A percentile compares a stretch with the other conserved stretches of the same genome.
Conservation (phyloP, 1,139 yeast species). For the Suhomyces bokatorum region DNA sequence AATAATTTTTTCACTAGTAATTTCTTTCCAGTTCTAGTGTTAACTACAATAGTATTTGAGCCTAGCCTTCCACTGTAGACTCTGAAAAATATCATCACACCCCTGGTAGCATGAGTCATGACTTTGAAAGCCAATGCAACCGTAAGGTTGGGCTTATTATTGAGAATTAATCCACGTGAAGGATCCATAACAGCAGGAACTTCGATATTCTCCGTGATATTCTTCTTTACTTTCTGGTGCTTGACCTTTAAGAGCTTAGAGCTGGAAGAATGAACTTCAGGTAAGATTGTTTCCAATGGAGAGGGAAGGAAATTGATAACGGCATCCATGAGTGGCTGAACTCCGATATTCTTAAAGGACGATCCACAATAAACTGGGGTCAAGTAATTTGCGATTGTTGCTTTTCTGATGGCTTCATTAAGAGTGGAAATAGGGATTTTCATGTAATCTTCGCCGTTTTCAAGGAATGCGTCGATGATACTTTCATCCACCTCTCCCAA, state of each 20-base stretch:
- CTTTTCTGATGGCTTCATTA: conserved; percentile 57
- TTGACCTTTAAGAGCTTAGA: conserved; percentile 14
- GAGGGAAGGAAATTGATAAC: conserved; percentile 76
- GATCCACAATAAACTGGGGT: conserved; percentile 93
- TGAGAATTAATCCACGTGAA: conserved; percentile 51
- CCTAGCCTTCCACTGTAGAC: conserved; percentile 80
- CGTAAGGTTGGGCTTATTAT: conserved; percentile 56
- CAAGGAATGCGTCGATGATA: conserved; percentile 74
- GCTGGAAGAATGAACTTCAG: conserved; percentile 47
- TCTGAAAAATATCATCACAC: conserved; percentile 81
- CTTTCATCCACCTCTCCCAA: conserved; percentile 79
- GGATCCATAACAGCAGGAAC: conserved; percentile 42
- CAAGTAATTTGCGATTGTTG: conserved; percentile 58
- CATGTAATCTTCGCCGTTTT: conserved; percentile 69
- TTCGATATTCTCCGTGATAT: conserved; percentile 15
- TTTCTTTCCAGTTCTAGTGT: conserved; percentile 68
- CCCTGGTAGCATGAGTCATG: conserved; percentile 78
- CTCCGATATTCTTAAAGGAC: conserved; percentile 88
- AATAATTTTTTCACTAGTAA: conserved; percentile 67
- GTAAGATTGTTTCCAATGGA: conserved; percentile 64
- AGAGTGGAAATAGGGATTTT: conserved; percentile 54
- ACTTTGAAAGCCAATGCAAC: conserved; percentile 93
- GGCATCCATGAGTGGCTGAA: conserved; percentile 90
- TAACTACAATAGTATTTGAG: conserved; percentile 61
- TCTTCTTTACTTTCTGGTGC: conserved; percentile 16